Conservation (phyloP, 148 eudicot species). For the Agrostemma githago region DNA sequence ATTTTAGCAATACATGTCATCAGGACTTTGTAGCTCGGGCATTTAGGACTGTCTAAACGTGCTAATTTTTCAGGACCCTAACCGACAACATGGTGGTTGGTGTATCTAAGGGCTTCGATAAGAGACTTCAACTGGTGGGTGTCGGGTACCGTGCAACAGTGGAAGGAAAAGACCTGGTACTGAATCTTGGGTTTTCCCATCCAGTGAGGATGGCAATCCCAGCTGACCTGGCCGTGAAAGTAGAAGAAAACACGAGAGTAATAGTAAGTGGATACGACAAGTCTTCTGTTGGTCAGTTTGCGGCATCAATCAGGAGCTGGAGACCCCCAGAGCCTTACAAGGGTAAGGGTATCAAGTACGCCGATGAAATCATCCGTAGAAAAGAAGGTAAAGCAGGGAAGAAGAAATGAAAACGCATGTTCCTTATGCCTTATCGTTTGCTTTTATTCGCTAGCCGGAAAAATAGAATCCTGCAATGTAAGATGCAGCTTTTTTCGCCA, state of each 20-base stretch:
- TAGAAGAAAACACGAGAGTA: constrained; percentile 76
- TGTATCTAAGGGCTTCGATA: constrained; percentile 86
- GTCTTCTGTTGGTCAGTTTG: constrained; percentile 76
- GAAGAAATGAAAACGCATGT: constrained; percentile 49
- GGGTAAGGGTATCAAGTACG: constrained; percentile 89
- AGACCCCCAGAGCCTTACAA: constrained; percentile 98
- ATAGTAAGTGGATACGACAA: constrained; percentile 74
- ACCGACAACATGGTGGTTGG: constrained; percentile 92
- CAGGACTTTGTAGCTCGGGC: not conserved
- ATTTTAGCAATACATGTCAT: too few relatives aligned
- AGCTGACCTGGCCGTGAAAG: constrained; percentile 58
- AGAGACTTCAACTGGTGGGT: constrained; percentile 75
- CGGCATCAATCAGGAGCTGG: constrained; percentile 87
- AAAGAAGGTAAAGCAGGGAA: constrained; percentile 99
- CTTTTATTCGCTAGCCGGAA: constrained; percentile 4
- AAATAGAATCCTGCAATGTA: constrained; percentile 12
- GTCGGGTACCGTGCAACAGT: constrained; percentile 88
- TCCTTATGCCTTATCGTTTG: constrained; percentile 7
- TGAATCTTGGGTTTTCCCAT: constrained; percentile 87
- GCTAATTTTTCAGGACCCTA: constrained; percentile 55
- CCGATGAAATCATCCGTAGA: constrained; percentile 70
- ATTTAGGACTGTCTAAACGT: constrained; percentile 1
- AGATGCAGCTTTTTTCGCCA: constrained; percentile 14
- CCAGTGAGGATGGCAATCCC: constrained; percentile 80
- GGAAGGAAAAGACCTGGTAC: constrained; percentile 70